A percentile compares a stretch with the other conserved stretches of the same genome.
Conservation (phyloP, 2,329 filamentous ascomycete species). For the Nemania diffusa region DNA sequence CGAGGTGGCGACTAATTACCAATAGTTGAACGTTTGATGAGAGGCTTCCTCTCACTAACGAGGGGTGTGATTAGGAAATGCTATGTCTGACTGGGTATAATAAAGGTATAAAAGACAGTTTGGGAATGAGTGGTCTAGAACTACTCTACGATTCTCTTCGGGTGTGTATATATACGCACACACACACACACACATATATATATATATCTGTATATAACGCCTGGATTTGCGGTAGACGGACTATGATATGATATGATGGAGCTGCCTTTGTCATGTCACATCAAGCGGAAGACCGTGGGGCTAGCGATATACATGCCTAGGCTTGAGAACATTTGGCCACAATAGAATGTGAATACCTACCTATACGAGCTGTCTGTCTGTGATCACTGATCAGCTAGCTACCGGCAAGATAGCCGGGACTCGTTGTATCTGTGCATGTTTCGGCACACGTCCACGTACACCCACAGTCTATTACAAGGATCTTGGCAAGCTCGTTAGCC, state of each 20-base stretch:
- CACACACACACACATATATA: too few species aligned
- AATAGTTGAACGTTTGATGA: not conserved
- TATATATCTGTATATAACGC: too few species aligned
- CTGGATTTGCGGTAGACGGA: not conserved
- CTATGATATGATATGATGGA: not conserved
- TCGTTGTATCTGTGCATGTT: constrained; percentile 2
- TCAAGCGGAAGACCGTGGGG: constrained; percentile 5
- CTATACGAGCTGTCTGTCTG: not conserved
- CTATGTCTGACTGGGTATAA: not conserved
- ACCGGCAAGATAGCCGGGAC: constrained; percentile 2
- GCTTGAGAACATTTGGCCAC: not conserved
- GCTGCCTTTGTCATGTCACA: not conserved
- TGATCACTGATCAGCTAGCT: too few species aligned
- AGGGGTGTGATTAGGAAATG: not conserved
- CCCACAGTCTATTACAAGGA: constrained; percentile 5
- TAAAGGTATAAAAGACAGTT: not conserved
- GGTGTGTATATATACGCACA: constrained; percentile 5
- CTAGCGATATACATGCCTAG: constrained; percentile 3
- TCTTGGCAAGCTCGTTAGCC: not conserved
- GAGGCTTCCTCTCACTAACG: not conserved
- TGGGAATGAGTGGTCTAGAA: not conserved
- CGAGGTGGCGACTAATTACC: not conserved
- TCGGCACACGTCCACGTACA: not conserved
- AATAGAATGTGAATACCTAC: not conserved
- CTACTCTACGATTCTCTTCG: not conserved